These are phyloP conservation scores for Aureobasidium mangrovei DNA, from an alignment of 2,329 filamentous ascomycete species.

Conservation along the genomic window DNA sequence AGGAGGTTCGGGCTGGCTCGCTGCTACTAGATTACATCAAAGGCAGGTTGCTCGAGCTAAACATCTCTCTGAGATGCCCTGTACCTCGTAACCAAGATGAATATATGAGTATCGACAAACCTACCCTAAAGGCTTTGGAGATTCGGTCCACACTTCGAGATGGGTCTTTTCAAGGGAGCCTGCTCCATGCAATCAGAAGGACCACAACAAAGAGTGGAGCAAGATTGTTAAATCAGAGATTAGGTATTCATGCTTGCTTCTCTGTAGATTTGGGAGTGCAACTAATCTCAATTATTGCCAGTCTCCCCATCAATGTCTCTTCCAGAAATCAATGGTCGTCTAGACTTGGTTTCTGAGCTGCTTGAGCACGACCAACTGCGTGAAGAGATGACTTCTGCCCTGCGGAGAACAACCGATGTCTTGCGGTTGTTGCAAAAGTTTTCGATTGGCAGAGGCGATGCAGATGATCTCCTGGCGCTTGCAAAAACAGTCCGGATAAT, in stretches of 20 bases:
- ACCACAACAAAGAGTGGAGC: slow-evolving; percentile 90
- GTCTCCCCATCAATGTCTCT: slow-evolving; percentile 82
- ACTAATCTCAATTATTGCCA: slow-evolving; percentile 21
- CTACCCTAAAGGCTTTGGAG: slow-evolving; percentile 80
- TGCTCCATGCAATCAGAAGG: slow-evolving; percentile 79
- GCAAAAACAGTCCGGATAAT: slow-evolving; percentile 73
- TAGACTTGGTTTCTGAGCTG: slow-evolving; percentile 74
- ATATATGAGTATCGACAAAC: slow-evolving; percentile 85
- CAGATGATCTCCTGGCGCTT: slow-evolving; percentile 79
- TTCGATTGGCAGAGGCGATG: slow-evolving; percentile 79
- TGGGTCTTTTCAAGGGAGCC: slow-evolving; percentile 66
- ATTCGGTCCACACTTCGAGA: slow-evolving; percentile 81
- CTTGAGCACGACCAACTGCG: slow-evolving; percentile 57
- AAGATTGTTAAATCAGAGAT: slow-evolving; percentile 70
- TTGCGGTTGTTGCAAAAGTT: slow-evolving; percentile 91
- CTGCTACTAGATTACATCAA: slow-evolving; percentile 78
- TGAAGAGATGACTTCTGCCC: slow-evolving; percentile 57
- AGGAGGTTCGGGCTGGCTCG: slow-evolving; percentile 69
- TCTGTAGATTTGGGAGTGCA: background rate
- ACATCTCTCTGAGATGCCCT: slow-evolving; percentile 77
- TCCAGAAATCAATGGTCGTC: slow-evolving; percentile 63
- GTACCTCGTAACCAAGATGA: slow-evolving; percentile 63
- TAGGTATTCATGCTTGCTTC: slow-evolving; percentile 44
- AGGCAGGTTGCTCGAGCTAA: slow-evolving; percentile 65
- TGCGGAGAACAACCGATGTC: slow-evolving; percentile 73